Evolutionary conservation across 116 monocot species (phyloP).

Genomic region (Iris pallida): DNA sequence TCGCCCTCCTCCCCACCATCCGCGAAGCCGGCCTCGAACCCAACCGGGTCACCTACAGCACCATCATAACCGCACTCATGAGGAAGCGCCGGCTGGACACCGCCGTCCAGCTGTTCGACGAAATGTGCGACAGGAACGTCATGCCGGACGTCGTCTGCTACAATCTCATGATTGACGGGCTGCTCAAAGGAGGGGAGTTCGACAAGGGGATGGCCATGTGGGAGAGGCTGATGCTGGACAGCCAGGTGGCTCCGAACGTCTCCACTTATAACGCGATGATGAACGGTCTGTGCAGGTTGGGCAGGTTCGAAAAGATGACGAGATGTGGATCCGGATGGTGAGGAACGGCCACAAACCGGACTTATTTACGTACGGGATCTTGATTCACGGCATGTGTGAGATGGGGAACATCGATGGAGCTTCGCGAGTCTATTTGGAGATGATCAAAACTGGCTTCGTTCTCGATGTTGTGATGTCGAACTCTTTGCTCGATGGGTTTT

Average conservation of each 20-base stretch:
- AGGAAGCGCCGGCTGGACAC: constrained; percentile 25
- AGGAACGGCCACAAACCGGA: constrained; percentile 55
- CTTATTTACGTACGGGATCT: constrained; percentile 56
- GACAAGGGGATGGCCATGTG: constrained; percentile 53
- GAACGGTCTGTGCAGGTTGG: constrained; percentile 66
- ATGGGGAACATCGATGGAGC: constrained; percentile 56
- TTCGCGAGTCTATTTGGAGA: constrained; percentile 40
- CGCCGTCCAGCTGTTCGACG: constrained; percentile 74
- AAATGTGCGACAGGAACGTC: constrained; percentile 57
- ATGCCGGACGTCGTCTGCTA: constrained; percentile 66
- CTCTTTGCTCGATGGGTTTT: constrained; percentile 57
- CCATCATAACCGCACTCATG: constrained; percentile 16
- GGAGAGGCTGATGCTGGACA: constrained; percentile 49
- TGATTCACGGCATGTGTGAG: constrained; percentile 62
- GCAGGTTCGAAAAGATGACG: constrained; percentile 55
- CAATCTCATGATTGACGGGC: constrained; percentile 69
- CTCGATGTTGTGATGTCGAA: constrained; percentile 63
- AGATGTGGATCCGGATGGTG: too few species aligned
- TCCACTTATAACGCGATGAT: constrained; percentile 74
- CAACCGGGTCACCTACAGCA: too few species aligned
- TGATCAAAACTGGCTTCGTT: constrained; percentile 42
- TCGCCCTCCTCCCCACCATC: constrained; percentile 29
- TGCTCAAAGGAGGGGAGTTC: constrained; percentile 55
- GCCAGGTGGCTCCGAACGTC: constrained; percentile 38
- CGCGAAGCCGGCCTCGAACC: constrained; percentile 32